phyloP scores from a whole-genome alignment of 495 filamentous ascomycete species.

The Immersiella caudata region DNA sequence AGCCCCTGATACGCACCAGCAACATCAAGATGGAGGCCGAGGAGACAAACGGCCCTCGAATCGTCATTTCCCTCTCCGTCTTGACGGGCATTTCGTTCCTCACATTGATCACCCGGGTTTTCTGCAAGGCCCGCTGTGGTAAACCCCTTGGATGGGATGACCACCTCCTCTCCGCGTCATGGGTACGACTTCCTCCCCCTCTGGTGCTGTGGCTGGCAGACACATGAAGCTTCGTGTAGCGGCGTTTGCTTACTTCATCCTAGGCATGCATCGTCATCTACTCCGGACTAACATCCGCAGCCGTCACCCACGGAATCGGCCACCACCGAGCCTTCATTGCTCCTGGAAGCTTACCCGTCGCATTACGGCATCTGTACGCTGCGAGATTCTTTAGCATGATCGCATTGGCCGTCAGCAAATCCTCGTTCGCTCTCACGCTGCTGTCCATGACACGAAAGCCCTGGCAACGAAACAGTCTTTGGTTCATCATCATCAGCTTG shows the following conservation, averaged over 20 bases:
- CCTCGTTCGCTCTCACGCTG: conserved; percentile 41
- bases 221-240: not conserved
- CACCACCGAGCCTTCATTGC: conserved; percentile 14
- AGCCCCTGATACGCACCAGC: not conserved
- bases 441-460: conserved; percentile 33
- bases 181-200: not conserved
- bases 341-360: conserved; percentile 11
- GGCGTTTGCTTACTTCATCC: not conserved
- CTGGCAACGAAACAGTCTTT: conserved; percentile 34
- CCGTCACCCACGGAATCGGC: conserved; percentile 26
- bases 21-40: not conserved
- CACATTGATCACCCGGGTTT: conserved; percentile 25
- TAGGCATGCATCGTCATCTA: conserved; percentile 23
- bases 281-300: conserved; percentile 21
- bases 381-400: conserved; percentile 28
- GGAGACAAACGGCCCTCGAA: conserved; percentile 10
- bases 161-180: conserved; percentile 12
- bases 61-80: conserved; percentile 23
- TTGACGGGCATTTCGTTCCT: conserved; percentile 25
- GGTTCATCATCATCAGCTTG: conserved; percentile 34
- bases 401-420: conserved; percentile 35
- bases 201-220: not conserved
- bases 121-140: conserved; percentile 23
- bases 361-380: conserved; percentile 21
- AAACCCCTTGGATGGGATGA: conserved; percentile 27